These are phyloP conservation scores for Neurospora sp. DNA, from an alignment of 495 filamentous ascomycete species.

Conservation along the genomic window DNA sequence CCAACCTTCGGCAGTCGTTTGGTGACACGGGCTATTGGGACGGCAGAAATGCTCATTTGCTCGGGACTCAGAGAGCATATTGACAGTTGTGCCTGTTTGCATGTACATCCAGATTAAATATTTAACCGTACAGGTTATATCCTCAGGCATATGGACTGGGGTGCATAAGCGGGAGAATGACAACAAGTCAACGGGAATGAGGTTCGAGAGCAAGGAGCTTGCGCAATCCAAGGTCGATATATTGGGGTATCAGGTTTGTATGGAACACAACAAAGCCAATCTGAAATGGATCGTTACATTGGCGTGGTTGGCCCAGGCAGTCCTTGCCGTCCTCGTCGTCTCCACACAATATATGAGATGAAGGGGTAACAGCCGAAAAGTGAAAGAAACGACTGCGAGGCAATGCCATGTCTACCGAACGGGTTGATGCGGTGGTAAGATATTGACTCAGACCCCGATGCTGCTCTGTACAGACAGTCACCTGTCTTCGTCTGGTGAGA, in stretches of 20 bases:
- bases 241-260: background rate
- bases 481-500: background rate
- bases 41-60: constrained; percentile 4
- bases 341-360: background rate
- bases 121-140: constrained; percentile 13
- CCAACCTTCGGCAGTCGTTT: constrained; percentile 9
- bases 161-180: constrained; percentile 5
- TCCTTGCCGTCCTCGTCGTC: background rate
- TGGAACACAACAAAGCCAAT: background rate
- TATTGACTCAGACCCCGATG: background rate
- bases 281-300: background rate
- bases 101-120: background rate
- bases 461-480: background rate
- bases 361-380: background rate
- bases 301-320: background rate
- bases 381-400: background rate
- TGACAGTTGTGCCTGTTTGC: background rate
- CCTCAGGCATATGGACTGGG: constrained; percentile 3
- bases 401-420: background rate
- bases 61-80: constrained; percentile 4
- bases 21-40: background rate
- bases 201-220: background rate
- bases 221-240: background rate
- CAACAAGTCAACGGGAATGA: background rate
- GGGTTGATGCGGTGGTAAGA: background rate